Evolutionary conservation across 495 filamentous ascomycete genomes (phyloP).

Genomic region (Penicillium canariense): DNA sequence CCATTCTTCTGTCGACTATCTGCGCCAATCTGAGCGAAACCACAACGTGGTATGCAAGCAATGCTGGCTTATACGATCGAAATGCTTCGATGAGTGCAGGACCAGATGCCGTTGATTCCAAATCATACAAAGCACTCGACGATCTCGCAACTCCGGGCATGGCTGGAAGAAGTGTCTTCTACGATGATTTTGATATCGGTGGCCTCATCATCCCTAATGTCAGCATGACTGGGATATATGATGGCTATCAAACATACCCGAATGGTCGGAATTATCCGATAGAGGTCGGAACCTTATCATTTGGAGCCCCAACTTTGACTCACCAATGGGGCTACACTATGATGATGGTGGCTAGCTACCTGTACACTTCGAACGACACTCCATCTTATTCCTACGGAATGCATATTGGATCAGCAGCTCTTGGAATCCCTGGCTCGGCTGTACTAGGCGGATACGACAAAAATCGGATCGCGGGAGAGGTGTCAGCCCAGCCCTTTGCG

Average conservation of each 20-base stretch:
- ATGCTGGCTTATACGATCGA: neutral
- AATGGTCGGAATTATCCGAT: neutral
- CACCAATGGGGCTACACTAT: neutral
- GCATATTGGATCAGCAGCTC: constrained; percentile 49
- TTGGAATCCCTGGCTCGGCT: constrained; percentile 38
- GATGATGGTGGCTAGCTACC: neutral
- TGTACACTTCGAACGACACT: neutral
- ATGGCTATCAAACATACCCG: neutral
- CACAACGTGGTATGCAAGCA: neutral
- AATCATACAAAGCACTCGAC: neutral
- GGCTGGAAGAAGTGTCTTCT: neutral
- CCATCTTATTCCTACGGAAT: constrained; percentile 50
- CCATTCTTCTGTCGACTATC: neutral
- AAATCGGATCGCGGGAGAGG: constrained; percentile 30
- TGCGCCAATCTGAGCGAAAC: neutral
- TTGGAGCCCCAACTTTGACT: neutral
- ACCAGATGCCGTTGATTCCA: neutral
- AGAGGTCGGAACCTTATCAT: neutral
- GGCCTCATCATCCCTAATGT: neutral
- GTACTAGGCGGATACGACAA: constrained; percentile 52
- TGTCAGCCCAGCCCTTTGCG: constrained; percentile 8
- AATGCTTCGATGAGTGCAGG: neutral
- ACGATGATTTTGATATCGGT: neutral
- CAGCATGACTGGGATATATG: neutral
- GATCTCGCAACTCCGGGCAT: neutral